phyloP scores from a whole-genome alignment of 1,139 yeast species.

The Candida smagusa region DNA sequence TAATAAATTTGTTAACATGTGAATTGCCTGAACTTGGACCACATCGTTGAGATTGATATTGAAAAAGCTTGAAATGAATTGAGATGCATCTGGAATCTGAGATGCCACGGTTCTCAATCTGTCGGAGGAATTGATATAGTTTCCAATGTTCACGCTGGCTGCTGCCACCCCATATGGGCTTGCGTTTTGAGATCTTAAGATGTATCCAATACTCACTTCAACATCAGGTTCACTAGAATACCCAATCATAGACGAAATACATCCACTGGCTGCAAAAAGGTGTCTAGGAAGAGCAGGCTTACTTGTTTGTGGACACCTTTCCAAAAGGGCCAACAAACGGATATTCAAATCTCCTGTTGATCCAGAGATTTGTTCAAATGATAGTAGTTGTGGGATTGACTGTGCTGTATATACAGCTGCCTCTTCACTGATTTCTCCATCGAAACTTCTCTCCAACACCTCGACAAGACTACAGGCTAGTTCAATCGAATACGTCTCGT shows the following conservation, averaged over 20 bases:
- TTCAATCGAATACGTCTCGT: background rate
- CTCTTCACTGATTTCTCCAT: slow-evolving; percentile 10
- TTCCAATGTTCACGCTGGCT: slow-evolving; percentile 34
- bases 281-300: slow-evolving; percentile 7
- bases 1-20: slow-evolving; percentile 32
- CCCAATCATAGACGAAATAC: slow-evolving; percentile 30
- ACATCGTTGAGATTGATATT: slow-evolving; percentile 28
- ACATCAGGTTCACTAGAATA: slow-evolving; percentile 16
- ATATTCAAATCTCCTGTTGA: slow-evolving; percentile 3
- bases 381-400: slow-evolving; percentile 3
- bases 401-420: slow-evolving; percentile 1
- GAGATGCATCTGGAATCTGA: slow-evolving; percentile 9
- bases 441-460: slow-evolving; percentile 7
- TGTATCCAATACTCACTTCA: slow-evolving; percentile 8
- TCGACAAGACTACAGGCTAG: background rate
- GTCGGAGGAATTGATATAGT: slow-evolving; percentile 24
- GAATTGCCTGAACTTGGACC: slow-evolving; percentile 39
- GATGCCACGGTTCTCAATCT: slow-evolving; percentile 18
- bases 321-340: slow-evolving; percentile 7
- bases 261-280: slow-evolving; percentile 36
- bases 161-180: slow-evolving; percentile 32
- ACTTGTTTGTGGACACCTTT: background rate
- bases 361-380: slow-evolving; percentile 4
- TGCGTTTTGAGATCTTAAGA: background rate
- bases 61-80: slow-evolving; percentile 22